A percentile compares a stretch with the other conserved stretches of the same genome.
phyloP scores from a whole-genome alignment of 139 green algal genomes.

The Picochlorum sp. region DNA sequence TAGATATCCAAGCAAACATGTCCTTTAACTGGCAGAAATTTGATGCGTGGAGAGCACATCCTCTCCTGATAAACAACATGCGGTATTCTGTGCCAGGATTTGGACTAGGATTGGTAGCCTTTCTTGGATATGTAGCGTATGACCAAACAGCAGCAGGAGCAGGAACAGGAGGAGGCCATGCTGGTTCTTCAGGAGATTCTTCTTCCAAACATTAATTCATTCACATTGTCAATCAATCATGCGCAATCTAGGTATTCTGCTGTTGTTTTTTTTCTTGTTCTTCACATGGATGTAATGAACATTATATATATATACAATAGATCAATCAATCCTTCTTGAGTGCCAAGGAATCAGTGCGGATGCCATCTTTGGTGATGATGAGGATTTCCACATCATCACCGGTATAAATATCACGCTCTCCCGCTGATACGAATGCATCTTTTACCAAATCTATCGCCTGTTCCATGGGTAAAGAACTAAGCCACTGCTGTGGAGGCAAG shows the following conservation, averaged over 20 bases:
- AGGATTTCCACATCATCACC: slow-evolving; percentile 93
- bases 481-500: slow-evolving; percentile 59
- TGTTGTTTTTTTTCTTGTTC: too few relatives aligned
- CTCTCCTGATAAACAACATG: slow-evolving; percentile 39
- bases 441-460: slow-evolving; percentile 94
- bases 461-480: slow-evolving; percentile 59
- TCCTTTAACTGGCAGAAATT: slow-evolving; percentile 21
- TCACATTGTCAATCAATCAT: too few relatives aligned
- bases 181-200: background rate
- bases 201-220: too few relatives aligned
- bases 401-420: slow-evolving; percentile 98
- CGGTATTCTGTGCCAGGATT: slow-evolving; percentile 33
- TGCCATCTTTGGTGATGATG: slow-evolving; percentile 86
- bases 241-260: too few relatives aligned
- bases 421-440: slow-evolving; percentile 88
- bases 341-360: slow-evolving; percentile 55
- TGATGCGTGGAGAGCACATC: slow-evolving; percentile 30
- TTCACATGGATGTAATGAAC: too few relatives aligned
- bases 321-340: slow-evolving; percentile 83
- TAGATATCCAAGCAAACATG: background rate
- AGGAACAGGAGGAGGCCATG: background rate
- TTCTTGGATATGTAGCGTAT: slow-evolving; percentile 38
- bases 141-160: slow-evolving; percentile 25
- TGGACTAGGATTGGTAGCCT: slow-evolving; percentile 26
- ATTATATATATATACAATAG: too few relatives aligned